Conservation (phyloP, 768 basidiomycete genomes). For the Serendipita vermifera region DNA sequence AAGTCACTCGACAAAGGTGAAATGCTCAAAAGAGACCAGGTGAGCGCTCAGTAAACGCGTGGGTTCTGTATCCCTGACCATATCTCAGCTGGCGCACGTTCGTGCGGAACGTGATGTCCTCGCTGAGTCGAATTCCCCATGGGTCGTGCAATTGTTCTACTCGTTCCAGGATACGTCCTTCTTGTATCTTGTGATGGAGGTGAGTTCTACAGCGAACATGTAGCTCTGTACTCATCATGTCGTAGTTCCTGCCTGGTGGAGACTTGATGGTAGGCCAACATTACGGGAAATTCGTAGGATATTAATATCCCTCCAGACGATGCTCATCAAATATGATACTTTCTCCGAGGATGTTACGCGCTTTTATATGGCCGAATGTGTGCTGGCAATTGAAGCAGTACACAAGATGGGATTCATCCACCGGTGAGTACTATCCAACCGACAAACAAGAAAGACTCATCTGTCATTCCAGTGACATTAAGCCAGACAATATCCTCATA, state of each 20-base stretch:
- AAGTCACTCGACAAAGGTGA: constrained; percentile 37
- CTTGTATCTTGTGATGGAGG: constrained; percentile 38
- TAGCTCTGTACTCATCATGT: background rate
- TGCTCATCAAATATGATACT: constrained; percentile 41
- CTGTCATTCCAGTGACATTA: constrained; percentile 31
- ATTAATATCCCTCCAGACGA: constrained; percentile 20
- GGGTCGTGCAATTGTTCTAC: constrained; percentile 37
- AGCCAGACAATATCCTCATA: constrained; percentile 40
- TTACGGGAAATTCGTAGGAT: background rate
- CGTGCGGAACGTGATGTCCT: constrained; percentile 36
- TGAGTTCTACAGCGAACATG: background rate
- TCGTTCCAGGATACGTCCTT: constrained; percentile 38
- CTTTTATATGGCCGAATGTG: constrained; percentile 40
- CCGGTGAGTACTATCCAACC: constrained; percentile 23
- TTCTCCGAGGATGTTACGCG: constrained; percentile 38
- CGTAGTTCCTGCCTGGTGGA: constrained; percentile 33
- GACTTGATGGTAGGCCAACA: constrained; percentile 28
- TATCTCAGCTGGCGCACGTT: constrained; percentile 35
- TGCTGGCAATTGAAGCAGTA: constrained; percentile 37
- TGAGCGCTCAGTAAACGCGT: constrained; percentile 14
- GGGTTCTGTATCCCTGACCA: constrained; percentile 1
- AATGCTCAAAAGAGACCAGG: constrained; percentile 42
- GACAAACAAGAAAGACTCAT: background rate
- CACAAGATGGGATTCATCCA: constrained; percentile 40
- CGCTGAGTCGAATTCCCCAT: constrained; percentile 34